Conservation (phyloP, 176 grass and related monocot genomes). For the Metroxylon sagu region DNA sequence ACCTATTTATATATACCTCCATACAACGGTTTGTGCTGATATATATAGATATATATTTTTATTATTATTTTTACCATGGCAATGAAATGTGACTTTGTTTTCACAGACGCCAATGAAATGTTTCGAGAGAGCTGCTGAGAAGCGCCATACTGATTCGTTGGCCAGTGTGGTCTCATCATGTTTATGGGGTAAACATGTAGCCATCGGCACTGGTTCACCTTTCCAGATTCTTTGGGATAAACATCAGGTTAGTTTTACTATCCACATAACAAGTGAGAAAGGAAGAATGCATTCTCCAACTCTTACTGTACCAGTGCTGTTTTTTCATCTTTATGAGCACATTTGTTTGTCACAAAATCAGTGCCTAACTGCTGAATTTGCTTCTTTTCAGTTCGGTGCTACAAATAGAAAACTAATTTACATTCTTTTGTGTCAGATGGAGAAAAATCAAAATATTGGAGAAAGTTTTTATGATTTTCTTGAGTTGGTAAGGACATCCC, state of each 20-base stretch:
- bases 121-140: conserved; percentile 90
- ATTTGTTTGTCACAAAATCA: too few species aligned
- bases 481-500: conserved; percentile 44
- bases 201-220: conserved; percentile 73
- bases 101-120: conserved; percentile 97
- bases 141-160: conserved; percentile 80
- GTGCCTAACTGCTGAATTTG: too few species aligned
- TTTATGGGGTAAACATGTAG: conserved; percentile 82
- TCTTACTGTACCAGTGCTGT: too few species aligned
- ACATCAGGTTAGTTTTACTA: conserved; percentile 47
- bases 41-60: too few species aligned
- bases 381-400: background rate
- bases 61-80: too few species aligned
- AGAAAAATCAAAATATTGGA: conserved; percentile 51
- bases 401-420: background rate
- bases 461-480: conserved; percentile 85
- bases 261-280: background rate
- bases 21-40: too few species aligned
- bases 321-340: too few species aligned
- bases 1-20: too few species aligned
- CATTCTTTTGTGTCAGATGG: conserved; percentile 37
- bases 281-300: too few species aligned
- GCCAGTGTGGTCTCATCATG: conserved; percentile 79
- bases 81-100: conserved; percentile 10
- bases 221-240: conserved; percentile 95